Evolutionary conservation across 257 asterid genomes (phyloP), one percentile per base, ranked within the genome.

Genomic region (Ballota nigra): DNA sequence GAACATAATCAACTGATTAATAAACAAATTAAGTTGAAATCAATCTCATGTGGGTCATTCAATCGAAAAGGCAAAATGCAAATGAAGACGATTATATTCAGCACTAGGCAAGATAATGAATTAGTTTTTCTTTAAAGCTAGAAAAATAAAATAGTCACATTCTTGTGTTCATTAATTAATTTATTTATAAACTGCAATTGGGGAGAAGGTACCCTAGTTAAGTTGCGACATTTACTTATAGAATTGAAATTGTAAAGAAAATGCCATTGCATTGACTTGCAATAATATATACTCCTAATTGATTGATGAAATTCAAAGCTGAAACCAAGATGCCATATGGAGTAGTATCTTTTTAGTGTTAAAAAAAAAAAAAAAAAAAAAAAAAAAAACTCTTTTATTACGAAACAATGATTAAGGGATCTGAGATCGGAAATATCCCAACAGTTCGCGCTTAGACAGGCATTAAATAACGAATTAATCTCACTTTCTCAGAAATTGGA

Each of bases 241-340:
- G 16, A 28, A 40, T 19, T 29, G 63, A 49, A 76, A 41, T n/a
- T 45, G 16, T 34, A n/a, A 49, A 58, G 61, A 33, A 58, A 47
- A 71, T 75, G 53, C 40, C 66, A 49, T 66, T 49, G 53, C 77
- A 59, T 71, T 66, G 77, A 77, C 74, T 23, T 58, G 20, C 58
- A 70, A 56, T 7, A 29, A 29, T 7, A 11, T 24, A 57, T 70
- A 20, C n/a, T n/a, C n/a, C n/a, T n/a, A n/a, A n/a, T n/a, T 28
- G 28, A 31, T 43, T 29, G 59, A 56, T 15, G n/a, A 56, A 69
- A 18, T 16, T 63, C 55, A 19, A 69, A 34, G 38, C 61, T n/a
- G n/a, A n/a, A n/a, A n/a, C n/a, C n/a, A n/a, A n/a, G n/a, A n/a
- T n/a, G n/a, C n/a, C n/a, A n/a, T n/a, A n/a, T n/a, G n/a, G n/a